These are phyloP conservation scores for Fonsecaea nubica DNA, from an alignment of 2,329 filamentous ascomycete species.

Conservation along the genomic window DNA sequence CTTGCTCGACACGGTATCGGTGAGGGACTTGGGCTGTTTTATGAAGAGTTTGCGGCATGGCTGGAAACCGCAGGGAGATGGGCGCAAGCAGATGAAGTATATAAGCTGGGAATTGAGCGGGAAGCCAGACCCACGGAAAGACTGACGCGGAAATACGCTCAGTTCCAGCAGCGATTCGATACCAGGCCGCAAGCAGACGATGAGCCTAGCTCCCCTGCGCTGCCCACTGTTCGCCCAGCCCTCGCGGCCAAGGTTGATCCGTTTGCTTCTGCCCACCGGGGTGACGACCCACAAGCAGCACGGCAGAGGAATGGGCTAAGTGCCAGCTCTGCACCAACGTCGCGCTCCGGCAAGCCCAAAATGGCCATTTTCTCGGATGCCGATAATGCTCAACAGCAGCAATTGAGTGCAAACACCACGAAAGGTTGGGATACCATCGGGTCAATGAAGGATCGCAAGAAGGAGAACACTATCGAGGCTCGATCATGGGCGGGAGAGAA, in stretches of 20 bases:
- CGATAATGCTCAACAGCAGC: conserved; percentile 64
- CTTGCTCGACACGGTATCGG: conserved; percentile 87
- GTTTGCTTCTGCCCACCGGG: conserved; percentile 64
- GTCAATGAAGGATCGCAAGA: conserved; percentile 83
- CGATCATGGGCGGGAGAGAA: conserved; percentile 94
- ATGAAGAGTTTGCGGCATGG: conserved; percentile 96
- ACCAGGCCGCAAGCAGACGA: conserved; percentile 65
- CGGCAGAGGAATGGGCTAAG: conserved; percentile 53
- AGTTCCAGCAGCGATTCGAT: conserved; percentile 84
- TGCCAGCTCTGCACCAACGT: conserved; percentile 53
- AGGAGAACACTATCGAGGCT: conserved; percentile 86
- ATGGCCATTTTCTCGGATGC: conserved; percentile 89
- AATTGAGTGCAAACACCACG: conserved; percentile 58
- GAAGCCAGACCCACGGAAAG: conserved; percentile 84
- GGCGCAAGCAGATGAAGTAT: conserved; percentile 93
- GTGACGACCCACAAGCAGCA: conserved; percentile 70
- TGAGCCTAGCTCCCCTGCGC: conserved; percentile 82
- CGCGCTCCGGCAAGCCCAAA: conserved; percentile 77
- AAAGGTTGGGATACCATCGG: conserved; percentile 94
- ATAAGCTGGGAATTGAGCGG: conserved; percentile 83
- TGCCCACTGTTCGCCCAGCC: conserved; percentile 81
- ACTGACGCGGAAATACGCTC: conserved; percentile 84
- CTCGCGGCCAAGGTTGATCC: conserved; percentile 86
- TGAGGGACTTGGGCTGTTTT: conserved; percentile 85
- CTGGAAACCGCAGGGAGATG: conserved; percentile 83